Conservation (phyloP, 257 asterid genomes). For the Ophiorrhiza pumila region DNA sequence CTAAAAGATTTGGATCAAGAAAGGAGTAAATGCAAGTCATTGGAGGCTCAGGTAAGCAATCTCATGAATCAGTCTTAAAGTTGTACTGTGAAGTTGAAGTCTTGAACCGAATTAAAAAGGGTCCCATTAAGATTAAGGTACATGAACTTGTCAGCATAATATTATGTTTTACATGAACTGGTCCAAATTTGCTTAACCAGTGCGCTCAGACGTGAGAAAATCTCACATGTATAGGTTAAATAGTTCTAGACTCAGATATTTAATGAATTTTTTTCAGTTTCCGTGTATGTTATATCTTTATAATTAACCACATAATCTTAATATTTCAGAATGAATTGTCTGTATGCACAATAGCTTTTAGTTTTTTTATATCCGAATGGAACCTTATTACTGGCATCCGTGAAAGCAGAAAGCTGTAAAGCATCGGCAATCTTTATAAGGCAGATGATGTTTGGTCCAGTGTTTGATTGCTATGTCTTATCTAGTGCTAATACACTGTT, state of each 20-base stretch:
- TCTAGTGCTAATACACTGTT: slow-evolving; percentile 2
- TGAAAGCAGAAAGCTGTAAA: neutral
- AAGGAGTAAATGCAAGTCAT: slow-evolving; percentile 59
- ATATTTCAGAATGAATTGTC: neutral
- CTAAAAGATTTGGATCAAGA: slow-evolving; percentile 61
- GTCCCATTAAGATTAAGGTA: neutral
- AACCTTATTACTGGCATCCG: too few species aligned
- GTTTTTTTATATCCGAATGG: neutral
- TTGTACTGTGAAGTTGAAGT: neutral
- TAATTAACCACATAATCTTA: neutral
- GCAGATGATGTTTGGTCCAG: neutral
- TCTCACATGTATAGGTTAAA: neutral
- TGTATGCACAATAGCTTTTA: neutral
- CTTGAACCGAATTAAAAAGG: neutral
- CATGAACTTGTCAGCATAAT: too few species aligned
- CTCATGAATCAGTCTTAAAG: neutral
- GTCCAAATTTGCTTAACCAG: neutral
- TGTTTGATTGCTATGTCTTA: neutral
- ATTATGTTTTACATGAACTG: too few species aligned
- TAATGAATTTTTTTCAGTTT: neutral
- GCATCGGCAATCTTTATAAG: neutral
- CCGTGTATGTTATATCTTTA: too few species aligned
- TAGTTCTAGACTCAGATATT: neutral
- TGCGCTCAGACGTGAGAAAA: neutral
- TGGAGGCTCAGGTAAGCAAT: slow-evolving; percentile 65